Evolutionary conservation across 2,329 filamentous ascomycete species (phyloP).

Genomic region (Fonsecaea multimorphosa): DNA sequence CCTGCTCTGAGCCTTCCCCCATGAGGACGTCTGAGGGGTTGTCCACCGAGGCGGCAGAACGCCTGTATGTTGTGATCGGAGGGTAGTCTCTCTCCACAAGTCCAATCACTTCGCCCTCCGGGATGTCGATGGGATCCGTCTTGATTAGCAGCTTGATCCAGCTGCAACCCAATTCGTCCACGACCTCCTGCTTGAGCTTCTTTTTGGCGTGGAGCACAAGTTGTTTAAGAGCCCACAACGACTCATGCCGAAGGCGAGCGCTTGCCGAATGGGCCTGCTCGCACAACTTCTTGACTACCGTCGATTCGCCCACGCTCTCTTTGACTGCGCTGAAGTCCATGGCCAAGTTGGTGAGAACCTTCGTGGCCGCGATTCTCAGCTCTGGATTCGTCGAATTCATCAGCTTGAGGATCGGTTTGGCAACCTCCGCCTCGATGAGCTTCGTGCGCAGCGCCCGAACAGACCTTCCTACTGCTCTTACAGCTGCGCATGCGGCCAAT

Average conservation of each 20-base stretch:
- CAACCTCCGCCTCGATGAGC: slow-evolving; percentile 83
- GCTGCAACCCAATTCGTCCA: slow-evolving; percentile 76
- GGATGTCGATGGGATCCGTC: slow-evolving; percentile 53
- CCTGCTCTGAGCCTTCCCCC: slow-evolving; percentile 41
- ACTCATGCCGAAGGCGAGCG: slow-evolving; percentile 79
- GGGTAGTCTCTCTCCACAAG: slow-evolving; percentile 39
- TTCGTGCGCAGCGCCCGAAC: slow-evolving; percentile 83
- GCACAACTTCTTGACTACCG: slow-evolving; percentile 77
- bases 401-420: slow-evolving; percentile 75
- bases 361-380: slow-evolving; percentile 84
- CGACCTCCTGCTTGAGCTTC: slow-evolving; percentile 74
- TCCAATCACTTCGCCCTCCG: slow-evolving; percentile 38
- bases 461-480: slow-evolving; percentile 81
- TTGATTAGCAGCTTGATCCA: slow-evolving; percentile 83
- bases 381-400: slow-evolving; percentile 76
- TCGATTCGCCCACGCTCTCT: slow-evolving; percentile 75
- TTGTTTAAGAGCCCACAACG: slow-evolving; percentile 93
- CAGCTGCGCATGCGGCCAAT: slow-evolving; percentile 81
- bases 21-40: slow-evolving; percentile 38
- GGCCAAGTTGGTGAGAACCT: slow-evolving; percentile 82
- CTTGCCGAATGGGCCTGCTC: slow-evolving; percentile 82
- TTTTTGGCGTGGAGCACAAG: slow-evolving; percentile 75
- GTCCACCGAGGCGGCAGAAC: slow-evolving; percentile 8
- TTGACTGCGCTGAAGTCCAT: slow-evolving; percentile 91
- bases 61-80: slow-evolving; percentile 16